phyloP scores from a whole-genome alignment of 441 rosid genomes.

The Gossypium lobatum region DNA sequence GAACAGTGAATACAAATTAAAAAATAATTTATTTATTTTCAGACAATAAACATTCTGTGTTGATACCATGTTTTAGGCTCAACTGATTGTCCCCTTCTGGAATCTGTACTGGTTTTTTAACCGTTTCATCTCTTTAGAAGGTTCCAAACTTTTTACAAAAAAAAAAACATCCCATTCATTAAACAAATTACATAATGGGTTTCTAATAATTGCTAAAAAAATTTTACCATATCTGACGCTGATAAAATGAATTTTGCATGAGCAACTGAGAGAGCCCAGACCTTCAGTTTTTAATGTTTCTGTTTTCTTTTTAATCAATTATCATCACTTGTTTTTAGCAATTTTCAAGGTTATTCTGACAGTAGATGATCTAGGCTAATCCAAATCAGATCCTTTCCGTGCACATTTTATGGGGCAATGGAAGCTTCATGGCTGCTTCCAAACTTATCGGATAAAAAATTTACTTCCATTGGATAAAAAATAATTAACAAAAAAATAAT shows the following conservation, averaged over 20 bases:
- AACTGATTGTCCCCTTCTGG: neutral
- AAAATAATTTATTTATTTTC: neutral
- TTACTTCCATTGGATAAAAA: neutral
- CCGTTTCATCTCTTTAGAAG: neutral
- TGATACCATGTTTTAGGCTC: neutral
- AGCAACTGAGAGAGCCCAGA: neutral
- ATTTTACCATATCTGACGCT: neutral
- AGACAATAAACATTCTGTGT: neutral
- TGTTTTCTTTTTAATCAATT: neutral
- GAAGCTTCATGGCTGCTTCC: slow-evolving; percentile 25
- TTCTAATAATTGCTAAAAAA: neutral
- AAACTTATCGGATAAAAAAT: neutral
- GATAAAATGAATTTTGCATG: neutral
- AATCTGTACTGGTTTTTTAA: neutral
- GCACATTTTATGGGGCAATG: neutral
- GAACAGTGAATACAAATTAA: too few relatives aligned
- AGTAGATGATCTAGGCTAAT: neutral
- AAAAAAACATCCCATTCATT: neutral
- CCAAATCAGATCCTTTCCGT: neutral
- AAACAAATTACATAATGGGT: neutral
- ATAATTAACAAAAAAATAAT: neutral
- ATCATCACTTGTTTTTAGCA: neutral
- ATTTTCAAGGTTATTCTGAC: neutral
- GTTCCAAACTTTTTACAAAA: neutral
- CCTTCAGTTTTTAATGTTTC: neutral